Percentiles rank a stretch among this genome's conserved stretches.
These are phyloP conservation scores for Colletotrichum agaves DNA, from an alignment of 2,329 filamentous ascomycete genomes.

Conservation along the genomic window DNA sequence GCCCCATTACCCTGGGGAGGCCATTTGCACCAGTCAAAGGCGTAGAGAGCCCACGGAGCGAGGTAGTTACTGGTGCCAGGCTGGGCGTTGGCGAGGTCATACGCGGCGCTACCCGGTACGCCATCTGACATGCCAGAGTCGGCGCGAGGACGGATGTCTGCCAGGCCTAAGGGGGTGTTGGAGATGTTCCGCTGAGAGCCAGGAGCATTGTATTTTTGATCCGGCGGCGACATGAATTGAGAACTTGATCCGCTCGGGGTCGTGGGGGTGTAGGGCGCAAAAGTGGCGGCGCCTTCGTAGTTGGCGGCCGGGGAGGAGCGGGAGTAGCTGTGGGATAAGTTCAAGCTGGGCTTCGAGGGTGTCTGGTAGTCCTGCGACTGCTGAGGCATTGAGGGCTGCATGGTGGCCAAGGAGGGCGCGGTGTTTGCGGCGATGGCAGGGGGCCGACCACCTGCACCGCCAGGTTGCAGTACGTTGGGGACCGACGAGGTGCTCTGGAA, in stretches of 20 bases:
- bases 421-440: conserved; percentile 54
- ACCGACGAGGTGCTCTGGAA: conserved; percentile 57
- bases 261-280: conserved; percentile 66
- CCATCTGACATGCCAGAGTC: conserved; percentile 84
- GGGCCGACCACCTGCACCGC: conserved; percentile 48
- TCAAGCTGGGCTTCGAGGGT: conserved; percentile 73
- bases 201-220: conserved; percentile 65
- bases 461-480: conserved; percentile 69
- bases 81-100: conserved; percentile 73
- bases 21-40: conserved; percentile 99
- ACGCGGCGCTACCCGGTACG: conserved; percentile 68
- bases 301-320: conserved; percentile 80
- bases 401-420: conserved; percentile 58
- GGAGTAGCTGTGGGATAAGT: conserved; percentile 79
- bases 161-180: conserved; percentile 89
- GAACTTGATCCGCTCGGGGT: conserved; percentile 65
- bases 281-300: conserved; percentile 64
- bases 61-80: conserved; percentile 89
- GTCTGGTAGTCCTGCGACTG: conserved; percentile 65
- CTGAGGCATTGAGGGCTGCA: conserved; percentile 55
- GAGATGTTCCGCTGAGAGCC: conserved; percentile 72
- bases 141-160: conserved; percentile 88
- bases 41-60: conserved; percentile 94
- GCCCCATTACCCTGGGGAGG: conserved; percentile 81
- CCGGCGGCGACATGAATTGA: conserved; percentile 38